Conservation (phyloP, 768 basidiomycete genomes). For the Xerocomellus amylosporus region DNA sequence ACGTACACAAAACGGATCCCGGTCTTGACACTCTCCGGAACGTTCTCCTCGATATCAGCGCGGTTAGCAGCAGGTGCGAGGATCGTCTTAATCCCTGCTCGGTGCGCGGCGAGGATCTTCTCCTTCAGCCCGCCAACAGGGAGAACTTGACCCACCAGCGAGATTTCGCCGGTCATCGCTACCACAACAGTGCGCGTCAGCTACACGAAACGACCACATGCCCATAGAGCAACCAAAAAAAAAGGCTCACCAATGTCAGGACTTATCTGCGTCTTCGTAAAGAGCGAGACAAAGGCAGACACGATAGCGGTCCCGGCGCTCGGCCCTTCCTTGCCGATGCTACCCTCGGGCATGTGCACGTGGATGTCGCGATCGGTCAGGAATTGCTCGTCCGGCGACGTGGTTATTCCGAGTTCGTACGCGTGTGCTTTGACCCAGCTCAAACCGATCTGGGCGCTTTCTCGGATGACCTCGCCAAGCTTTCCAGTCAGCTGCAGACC, state of each 20-base stretch:
- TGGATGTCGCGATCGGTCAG: constrained; percentile 87
- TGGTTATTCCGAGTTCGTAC: constrained; percentile 82
- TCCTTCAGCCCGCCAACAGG: constrained; percentile 96
- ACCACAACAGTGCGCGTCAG: neutral
- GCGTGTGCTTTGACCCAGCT: constrained; percentile 94
- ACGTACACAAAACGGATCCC: constrained; percentile 96
- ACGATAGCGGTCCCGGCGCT: constrained; percentile 94
- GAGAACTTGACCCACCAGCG: constrained; percentile 91
- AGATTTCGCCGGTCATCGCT: constrained; percentile 99
- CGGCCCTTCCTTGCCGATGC: constrained; percentile 93
- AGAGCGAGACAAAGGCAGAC: constrained; percentile 86
- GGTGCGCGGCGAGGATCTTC: constrained; percentile 95
- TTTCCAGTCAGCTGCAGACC: constrained; percentile 91
- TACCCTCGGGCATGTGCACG: constrained; percentile 96
- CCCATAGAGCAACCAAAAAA: neutral
- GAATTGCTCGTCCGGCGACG: constrained; percentile 67
- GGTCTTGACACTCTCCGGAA: constrained; percentile 91
- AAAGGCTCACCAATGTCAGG: constrained; percentile 78
- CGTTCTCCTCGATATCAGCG: constrained; percentile 96
- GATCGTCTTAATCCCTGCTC: constrained; percentile 93
- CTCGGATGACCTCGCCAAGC: constrained; percentile 95
- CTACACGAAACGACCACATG: neutral
- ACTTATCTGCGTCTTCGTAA: constrained; percentile 78
- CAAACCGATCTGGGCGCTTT: constrained; percentile 92
- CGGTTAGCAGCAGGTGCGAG: constrained; percentile 84